A percentile compares a stretch with the other conserved stretches of the same genome.
Conservation (phyloP, 2,329 filamentous ascomycete genomes). For the Penicillium italicum region DNA sequence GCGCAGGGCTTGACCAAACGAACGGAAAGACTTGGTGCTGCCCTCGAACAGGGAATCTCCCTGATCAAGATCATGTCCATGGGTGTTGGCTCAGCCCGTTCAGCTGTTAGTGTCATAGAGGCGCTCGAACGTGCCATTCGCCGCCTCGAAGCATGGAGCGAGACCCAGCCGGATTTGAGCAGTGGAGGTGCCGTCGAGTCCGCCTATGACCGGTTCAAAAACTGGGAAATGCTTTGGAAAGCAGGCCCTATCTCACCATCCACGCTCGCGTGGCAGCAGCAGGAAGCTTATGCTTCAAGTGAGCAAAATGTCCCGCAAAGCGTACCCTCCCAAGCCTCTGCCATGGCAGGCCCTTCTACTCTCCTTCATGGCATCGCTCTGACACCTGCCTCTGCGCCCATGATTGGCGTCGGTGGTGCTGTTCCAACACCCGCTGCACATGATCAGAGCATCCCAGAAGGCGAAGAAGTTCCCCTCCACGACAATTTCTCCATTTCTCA, state of each 20-base stretch:
- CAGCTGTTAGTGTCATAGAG: constrained; percentile 53
- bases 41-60: constrained; percentile 49
- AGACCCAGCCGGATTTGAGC: constrained; percentile 30
- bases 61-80: constrained; percentile 54
- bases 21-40: constrained; percentile 44
- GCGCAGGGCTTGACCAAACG: constrained; percentile 41
- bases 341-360: constrained; percentile 9
- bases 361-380: constrained; percentile 24
- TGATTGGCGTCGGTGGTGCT: constrained; percentile 4
- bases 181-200: constrained; percentile 42
- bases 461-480: constrained; percentile 22
- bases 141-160: constrained; percentile 46
- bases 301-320: constrained; percentile 11
- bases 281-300: constrained; percentile 13
- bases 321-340: constrained; percentile 7
- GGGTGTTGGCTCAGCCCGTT: constrained; percentile 52
- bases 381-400: constrained; percentile 13
- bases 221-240: constrained; percentile 52
- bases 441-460: constrained; percentile 19
- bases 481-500: constrained; percentile 31
- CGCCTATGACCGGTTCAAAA: constrained; percentile 52
- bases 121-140: constrained; percentile 50
- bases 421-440: constrained; percentile 6
- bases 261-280: constrained; percentile 27
- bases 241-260: constrained; percentile 37